A percentile compares a stretch with the other conserved stretches of the same genome.
These are phyloP conservation scores for Pseudogymnoascus sp. DNA, from an alignment of 2,329 filamentous ascomycete genomes.

Conservation along the genomic window DNA sequence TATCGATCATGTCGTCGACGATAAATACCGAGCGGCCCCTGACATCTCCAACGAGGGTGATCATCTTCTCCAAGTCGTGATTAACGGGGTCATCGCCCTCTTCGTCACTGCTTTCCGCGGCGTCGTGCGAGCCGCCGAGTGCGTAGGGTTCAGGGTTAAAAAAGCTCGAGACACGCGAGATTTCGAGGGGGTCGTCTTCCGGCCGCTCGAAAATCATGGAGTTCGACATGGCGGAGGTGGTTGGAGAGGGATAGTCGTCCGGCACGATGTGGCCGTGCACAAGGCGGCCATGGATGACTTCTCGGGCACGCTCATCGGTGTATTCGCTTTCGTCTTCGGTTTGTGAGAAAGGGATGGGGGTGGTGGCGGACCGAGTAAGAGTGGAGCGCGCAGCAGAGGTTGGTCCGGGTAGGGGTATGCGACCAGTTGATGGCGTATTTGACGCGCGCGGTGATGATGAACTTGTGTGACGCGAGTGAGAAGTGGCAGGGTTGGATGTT, in stretches of 20 bases:
- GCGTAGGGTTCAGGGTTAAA: slow-evolving; percentile 61
- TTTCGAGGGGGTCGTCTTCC: slow-evolving; percentile 73
- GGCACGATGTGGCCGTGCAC: slow-evolving; percentile 93
- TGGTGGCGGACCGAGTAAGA: slow-evolving; percentile 19
- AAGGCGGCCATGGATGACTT: slow-evolving; percentile 84
- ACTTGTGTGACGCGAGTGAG: slow-evolving; percentile 23
- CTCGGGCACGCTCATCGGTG: slow-evolving; percentile 66
- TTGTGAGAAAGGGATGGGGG: slow-evolving; percentile 18
- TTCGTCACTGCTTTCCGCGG: slow-evolving; percentile 74
- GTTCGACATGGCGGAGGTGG: slow-evolving; percentile 58
- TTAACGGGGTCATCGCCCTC: slow-evolving; percentile 85
- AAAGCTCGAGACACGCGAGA: slow-evolving; percentile 70
- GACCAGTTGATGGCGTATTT: slow-evolving; percentile 20
- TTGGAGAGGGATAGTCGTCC: slow-evolving; percentile 78
- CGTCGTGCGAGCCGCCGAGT: slow-evolving; percentile 77
- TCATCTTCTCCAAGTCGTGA: slow-evolving; percentile 79
- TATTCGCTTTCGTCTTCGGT: slow-evolving; percentile 26
- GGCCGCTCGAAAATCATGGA: slow-evolving; percentile 41
- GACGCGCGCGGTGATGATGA: slow-evolving; percentile 20
- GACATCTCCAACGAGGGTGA: slow-evolving; percentile 95
- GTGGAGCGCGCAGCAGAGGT: slow-evolving; percentile 19
- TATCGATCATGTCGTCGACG: slow-evolving; percentile 98
- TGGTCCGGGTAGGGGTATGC: slow-evolving; percentile 17
- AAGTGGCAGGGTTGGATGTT: slow-evolving; percentile 16
- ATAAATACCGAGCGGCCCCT: slow-evolving; percentile 82